Percentiles rank a stretch among this genome's conserved stretches.
phyloP scores from a whole-genome alignment of 75 land plant species.

The Sequoiadendron giganteum region DNA sequence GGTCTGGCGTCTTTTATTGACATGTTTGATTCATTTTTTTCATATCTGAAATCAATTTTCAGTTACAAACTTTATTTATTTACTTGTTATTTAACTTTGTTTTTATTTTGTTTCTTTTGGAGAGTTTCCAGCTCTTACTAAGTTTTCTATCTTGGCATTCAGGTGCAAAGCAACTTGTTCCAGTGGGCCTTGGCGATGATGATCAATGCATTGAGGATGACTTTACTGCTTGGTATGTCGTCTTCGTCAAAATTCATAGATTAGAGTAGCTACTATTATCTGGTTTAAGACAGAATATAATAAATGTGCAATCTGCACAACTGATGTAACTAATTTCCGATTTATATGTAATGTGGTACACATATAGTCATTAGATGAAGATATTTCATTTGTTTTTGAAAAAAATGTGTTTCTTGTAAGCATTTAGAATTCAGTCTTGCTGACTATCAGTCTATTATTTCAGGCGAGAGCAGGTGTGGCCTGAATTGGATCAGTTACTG shows the following conservation, averaged over 20 bases:
- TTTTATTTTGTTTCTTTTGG: neutral
- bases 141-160: slow-evolving; percentile 1
- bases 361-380: neutral
- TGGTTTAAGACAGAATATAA: neutral
- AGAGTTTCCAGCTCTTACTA: neutral
- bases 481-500: slow-evolving; percentile 75
- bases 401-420: neutral
- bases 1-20: neutral
- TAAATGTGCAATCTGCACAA: neutral
- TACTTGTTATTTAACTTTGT: neutral
- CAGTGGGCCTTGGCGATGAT: slow-evolving; percentile 88
- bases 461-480: slow-evolving; percentile 94
- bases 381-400: neutral
- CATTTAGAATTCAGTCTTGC: neutral
- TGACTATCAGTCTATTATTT: neutral
- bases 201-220: slow-evolving; percentile 98
- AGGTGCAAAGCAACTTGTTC: slow-evolving; percentile 78
- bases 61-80: neutral
- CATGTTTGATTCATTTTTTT: neutral
- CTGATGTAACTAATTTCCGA: neutral
- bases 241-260: neutral
- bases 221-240: slow-evolving; percentile 84
- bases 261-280: neutral
- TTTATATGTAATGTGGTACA: neutral
- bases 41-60: neutral